Conservation (phyloP, 192 early-diverging fungal species). For the Backusella tarrabulga region DNA sequence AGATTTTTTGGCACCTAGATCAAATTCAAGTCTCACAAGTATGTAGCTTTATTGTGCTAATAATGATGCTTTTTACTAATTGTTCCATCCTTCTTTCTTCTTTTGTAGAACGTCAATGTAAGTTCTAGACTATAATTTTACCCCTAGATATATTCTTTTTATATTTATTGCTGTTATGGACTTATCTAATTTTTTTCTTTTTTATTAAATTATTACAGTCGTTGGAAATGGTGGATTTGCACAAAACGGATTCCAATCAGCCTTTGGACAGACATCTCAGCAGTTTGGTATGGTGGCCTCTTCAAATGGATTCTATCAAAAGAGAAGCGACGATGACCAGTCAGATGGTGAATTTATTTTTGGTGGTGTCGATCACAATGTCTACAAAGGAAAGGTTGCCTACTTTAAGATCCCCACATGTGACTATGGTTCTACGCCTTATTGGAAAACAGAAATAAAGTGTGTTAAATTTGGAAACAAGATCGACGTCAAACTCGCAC, state of each 20-base stretch:
- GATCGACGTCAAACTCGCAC: constrained; percentile 23
- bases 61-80: background rate
- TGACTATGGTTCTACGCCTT: constrained; percentile 16
- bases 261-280: constrained; percentile 14
- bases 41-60: background rate
- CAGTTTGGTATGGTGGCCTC: constrained; percentile 21
- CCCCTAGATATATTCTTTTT: background rate
- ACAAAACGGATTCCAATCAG: constrained; percentile 19
- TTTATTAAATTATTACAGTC: constrained; percentile 7
- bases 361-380: constrained; percentile 32
- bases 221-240: constrained; percentile 17
- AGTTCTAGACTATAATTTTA: background rate
- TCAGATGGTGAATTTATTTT: constrained; percentile 26
- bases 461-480: constrained; percentile 20
- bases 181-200: background rate
- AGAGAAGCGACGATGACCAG: constrained; percentile 10
- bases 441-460: constrained; percentile 26
- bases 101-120: constrained; percentile 23
- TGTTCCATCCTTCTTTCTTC: background rate
- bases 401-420: constrained; percentile 24
- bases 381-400: constrained; percentile 29
- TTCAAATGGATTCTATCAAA: constrained; percentile 13
- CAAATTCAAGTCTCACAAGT: background rate
- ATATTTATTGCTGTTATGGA: background rate
- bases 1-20: constrained; percentile 19